These are phyloP conservation scores for Aspergillus cavernicola DNA, from an alignment of 495 filamentous ascomycete genomes.

Conservation along the genomic window DNA sequence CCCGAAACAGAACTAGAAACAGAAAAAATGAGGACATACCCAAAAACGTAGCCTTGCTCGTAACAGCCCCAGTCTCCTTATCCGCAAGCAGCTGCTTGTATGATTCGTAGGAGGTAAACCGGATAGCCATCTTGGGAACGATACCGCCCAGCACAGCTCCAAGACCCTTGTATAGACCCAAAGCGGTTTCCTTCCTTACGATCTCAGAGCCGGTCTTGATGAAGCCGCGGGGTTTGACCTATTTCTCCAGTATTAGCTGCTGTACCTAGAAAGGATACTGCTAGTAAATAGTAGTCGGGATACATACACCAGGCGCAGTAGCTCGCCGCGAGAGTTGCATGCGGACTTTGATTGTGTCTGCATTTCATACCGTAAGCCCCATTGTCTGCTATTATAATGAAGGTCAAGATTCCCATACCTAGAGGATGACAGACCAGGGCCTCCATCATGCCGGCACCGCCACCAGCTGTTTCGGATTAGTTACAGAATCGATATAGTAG, in stretches of 20 bases:
- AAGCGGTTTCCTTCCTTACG: constrained; percentile 78
- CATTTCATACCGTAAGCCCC: constrained; percentile 29
- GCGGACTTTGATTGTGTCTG: constrained; percentile 95
- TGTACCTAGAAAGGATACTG: too few relatives aligned
- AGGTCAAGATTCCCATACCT: constrained; percentile 49
- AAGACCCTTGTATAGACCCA: constrained; percentile 94
- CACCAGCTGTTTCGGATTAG: constrained; percentile 65
- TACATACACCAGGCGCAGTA: constrained; percentile 69
- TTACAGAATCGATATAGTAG: constrained; percentile 4
- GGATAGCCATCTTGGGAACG: constrained; percentile 98
- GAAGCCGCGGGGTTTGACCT: constrained; percentile 81
- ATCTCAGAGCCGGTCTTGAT: constrained; percentile 83
- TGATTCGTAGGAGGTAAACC: constrained; percentile 94
- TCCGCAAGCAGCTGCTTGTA: constrained; percentile 83
- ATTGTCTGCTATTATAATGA: neutral
- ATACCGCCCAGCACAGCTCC: constrained; percentile 96
- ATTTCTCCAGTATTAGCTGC: constrained; percentile 20
- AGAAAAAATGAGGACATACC: constrained; percentile 42
- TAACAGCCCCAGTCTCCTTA: constrained; percentile 63
- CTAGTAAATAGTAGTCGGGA: neutral
- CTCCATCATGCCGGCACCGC: constrained; percentile 99
- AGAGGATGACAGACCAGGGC: constrained; percentile 95
- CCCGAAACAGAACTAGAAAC: neutral
- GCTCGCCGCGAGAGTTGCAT: constrained; percentile 96
- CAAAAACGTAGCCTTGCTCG: constrained; percentile 76